Percentiles rank a stretch among this genome's conserved stretches.
These are phyloP conservation scores for Bipolaris bicolor DNA, from an alignment of 2,329 filamentous ascomycete genomes.

Conservation along the genomic window DNA sequence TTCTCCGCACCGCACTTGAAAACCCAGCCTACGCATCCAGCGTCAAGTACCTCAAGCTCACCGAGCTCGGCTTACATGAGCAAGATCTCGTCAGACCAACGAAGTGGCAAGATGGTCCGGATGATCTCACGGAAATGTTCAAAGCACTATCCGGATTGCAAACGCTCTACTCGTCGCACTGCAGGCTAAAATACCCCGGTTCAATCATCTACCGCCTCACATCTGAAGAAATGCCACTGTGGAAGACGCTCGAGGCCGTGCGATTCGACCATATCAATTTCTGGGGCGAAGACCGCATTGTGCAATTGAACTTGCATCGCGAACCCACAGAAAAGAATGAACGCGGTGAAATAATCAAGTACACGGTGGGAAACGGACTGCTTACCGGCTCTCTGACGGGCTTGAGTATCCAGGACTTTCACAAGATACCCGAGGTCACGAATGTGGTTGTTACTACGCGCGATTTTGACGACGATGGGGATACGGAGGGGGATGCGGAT, in stretches of 20 bases:
- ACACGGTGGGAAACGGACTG: neutral
- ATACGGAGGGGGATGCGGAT: constrained; percentile 5
- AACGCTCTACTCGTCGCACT: neutral
- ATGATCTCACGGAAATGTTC: neutral
- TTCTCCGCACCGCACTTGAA: constrained; percentile 4
- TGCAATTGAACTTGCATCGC: constrained; percentile 5
- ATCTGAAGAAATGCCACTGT: neutral
- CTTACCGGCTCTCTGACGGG: constrained; percentile 4
- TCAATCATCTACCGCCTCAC: neutral
- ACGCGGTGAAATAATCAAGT: neutral
- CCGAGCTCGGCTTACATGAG: neutral
- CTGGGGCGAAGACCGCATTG: constrained; percentile 6
- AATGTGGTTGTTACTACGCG: constrained; percentile 1
- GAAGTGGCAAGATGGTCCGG: neutral
- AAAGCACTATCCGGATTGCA: constrained; percentile 3
- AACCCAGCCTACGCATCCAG: constrained; percentile 8
- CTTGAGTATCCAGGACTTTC: neutral
- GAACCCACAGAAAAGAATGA: neutral
- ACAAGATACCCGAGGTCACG: neutral
- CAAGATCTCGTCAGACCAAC: too few relatives aligned
- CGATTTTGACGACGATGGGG: constrained; percentile 9
- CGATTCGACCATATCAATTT: constrained; percentile 3
- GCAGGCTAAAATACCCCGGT: neutral
- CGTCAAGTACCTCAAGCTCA: constrained; percentile 11
- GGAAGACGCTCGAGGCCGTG: constrained; percentile 4